A percentile compares a stretch with the other conserved stretches of the same genome.
phyloP scores from a whole-genome alignment of 768 basidiomycete genomes.

The Tylopilus sp. region DNA sequence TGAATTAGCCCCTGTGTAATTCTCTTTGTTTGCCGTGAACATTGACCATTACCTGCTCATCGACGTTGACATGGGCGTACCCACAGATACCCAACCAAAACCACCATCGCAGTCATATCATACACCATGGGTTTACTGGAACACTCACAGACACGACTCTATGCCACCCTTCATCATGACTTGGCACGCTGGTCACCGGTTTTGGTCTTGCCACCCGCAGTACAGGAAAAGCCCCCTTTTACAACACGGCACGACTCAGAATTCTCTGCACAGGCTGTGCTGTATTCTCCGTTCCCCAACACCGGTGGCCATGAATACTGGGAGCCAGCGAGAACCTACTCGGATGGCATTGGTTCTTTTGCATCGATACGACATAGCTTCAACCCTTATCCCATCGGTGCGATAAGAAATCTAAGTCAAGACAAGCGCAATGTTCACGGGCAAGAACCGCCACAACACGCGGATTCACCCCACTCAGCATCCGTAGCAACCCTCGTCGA shows the following conservation, averaged over 20 bases:
- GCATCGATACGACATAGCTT: neutral
- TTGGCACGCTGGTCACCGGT: neutral
- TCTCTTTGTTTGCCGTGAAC: neutral
- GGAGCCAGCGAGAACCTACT: neutral
- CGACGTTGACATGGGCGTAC: slow-evolving; percentile 14
- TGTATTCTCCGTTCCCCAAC: neutral
- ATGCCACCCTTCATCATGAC: neutral
- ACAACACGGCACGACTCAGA: neutral
- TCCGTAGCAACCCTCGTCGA: slow-evolving; percentile 3
- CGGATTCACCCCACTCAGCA: neutral
- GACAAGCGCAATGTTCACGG: neutral
- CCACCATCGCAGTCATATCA: neutral
- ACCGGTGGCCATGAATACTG: neutral
- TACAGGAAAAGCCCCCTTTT: neutral
- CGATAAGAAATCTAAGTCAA: neutral
- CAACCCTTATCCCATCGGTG: neutral
- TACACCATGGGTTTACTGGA: slow-evolving; percentile 3
- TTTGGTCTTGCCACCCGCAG: neutral
- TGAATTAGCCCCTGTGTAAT: slow-evolving; percentile 15
- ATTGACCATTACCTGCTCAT: neutral
- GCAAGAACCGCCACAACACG: neutral
- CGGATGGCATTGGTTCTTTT: neutral
- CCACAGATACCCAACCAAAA: neutral
- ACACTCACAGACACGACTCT: neutral
- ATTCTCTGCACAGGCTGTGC: neutral